Base-by-base conservation (phyloP, 75 land plant genomes). In the Sequoiadendron giganteum region DNA sequence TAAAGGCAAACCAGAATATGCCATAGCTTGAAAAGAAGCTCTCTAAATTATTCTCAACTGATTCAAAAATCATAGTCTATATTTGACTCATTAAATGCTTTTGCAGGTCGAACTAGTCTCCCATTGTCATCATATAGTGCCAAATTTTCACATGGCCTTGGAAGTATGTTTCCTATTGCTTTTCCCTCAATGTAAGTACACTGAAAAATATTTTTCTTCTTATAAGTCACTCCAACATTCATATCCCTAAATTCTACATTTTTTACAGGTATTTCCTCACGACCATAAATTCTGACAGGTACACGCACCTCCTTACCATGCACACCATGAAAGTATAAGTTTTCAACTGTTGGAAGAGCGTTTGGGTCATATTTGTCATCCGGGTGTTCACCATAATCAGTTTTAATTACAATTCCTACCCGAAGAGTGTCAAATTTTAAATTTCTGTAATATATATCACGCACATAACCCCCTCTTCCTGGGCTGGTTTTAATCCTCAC, bases 301-400 rank as follows among this genome's bases (percentile, higher is more conserved):
- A 95, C 96, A 34, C 97, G 90, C 11, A 97, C 98, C 14, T 92
- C 92, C 56, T 86, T 90, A 14, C 99, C 99, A 87, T 93, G 92
- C 70, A 97, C 80, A 3, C 94, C 93, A 52, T 68, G 87, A 86
- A 88, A 96, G 56, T 88, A 90, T 77, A 97, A 91, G 89, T 95
- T 91, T 54, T 91, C 88, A 2, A 97, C 85, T 1, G 82, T 78
- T 19, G 99, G 99, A 36, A 93, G 86, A 19, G 97, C 99, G 54
- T 87, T 97, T 54, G 94, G 97, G 79, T 97, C 98, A 87, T 86
- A 97, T 2, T 85, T 92, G 21, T 88, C 86, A 83, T 95, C 96
- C 1, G 99, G 98, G 86, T 97, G 99, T 82, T 96, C 99, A 84
- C 95, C 95, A 91, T 96, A 97, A 85, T 97, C 95, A 10, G 98